Evolutionary conservation across 108 stramenopile species (phyloP).

Genomic region (Cylindrotheca fusiformis): DNA sequence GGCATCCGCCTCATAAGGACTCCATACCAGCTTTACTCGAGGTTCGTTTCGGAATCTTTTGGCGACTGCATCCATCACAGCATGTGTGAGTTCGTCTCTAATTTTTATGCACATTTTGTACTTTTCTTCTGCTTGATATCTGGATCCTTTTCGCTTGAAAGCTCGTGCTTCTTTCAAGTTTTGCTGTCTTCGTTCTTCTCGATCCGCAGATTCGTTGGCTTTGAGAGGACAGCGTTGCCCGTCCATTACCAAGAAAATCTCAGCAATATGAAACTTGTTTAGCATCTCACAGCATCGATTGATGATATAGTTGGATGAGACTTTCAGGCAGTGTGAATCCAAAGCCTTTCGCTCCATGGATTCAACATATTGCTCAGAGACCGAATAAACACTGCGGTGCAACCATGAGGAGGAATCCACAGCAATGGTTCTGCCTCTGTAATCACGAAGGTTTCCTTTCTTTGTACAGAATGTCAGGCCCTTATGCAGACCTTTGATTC

Average conservation of each 20-base stretch:
- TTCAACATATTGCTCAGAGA: slow-evolving; percentile 74
- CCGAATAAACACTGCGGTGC: slow-evolving; percentile 80
- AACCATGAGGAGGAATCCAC: slow-evolving; percentile 86
- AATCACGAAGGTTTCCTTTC: slow-evolving; percentile 63
- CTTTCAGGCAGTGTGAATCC: slow-evolving; percentile 50
- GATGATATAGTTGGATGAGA: slow-evolving; percentile 55
- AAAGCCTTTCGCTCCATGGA: slow-evolving; percentile 36
- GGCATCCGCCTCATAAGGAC: slow-evolving; percentile 97
- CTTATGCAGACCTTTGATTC: slow-evolving; percentile 75
- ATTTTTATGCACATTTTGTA: slow-evolving; percentile 75
- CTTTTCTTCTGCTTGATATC: slow-evolving; percentile 59
- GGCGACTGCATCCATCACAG: slow-evolving; percentile 38
- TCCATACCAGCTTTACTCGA: slow-evolving; percentile 68
- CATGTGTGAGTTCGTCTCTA: slow-evolving; percentile 50
- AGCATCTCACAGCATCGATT: slow-evolving; percentile 69
- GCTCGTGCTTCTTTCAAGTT: slow-evolving; percentile 66
- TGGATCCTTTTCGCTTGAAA: slow-evolving; percentile 29
- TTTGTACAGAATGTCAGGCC: slow-evolving; percentile 43
- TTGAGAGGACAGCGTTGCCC: slow-evolving; percentile 83
- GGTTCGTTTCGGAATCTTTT: slow-evolving; percentile 8
- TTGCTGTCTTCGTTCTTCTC: slow-evolving; percentile 50
- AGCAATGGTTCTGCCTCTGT: slow-evolving; percentile 55
- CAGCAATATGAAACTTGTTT: slow-evolving; percentile 30
- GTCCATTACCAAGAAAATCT: slow-evolving; percentile 79
- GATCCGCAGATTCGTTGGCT: slow-evolving; percentile 61